Evolutionary conservation across 192 early-diverging fungal genomes (phyloP), one percentile per base, ranked within the genome.

Genomic region (Podila epigama): DNA sequence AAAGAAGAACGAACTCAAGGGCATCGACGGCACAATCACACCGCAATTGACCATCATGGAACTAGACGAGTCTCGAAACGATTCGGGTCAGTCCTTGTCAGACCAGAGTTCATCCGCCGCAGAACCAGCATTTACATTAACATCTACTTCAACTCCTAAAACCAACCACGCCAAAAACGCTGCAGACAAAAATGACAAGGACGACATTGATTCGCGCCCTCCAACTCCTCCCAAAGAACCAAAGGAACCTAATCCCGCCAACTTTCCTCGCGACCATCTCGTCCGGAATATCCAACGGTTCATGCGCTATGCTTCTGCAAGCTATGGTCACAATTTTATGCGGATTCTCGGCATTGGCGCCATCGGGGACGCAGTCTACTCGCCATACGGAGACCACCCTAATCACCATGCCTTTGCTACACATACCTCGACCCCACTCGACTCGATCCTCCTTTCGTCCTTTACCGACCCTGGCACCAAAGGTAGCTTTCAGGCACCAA

Each of bases 331-430:
- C 41, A 85, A 85, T 20, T 92, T 92, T 55, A 91, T 92, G 91
- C 84, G 86, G 40, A 88, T 91, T 4, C 66, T 91, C 16, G 91
- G 91, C 12, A 85, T 92, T 42, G 83, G 84, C n/a, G 50, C 69
- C 42, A 82, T 84, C 50, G 83, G 80, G 2, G 67, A 66, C 40
- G 58, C 71, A 0, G 42, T 81, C 41, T 83, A 81, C 35, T 79
- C 61, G 9, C 75, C 70, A 1, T 69, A 78, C 60, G 71, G 80
- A 29, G 82, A 82, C 63, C 85, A 87, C 63, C 84, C 86, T 2
- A 92, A 92, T 61, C 90, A 92, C 53, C 84, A 88, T 51, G 89
- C 91, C 40, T 96, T 93, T 79, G 86, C 95, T n/a, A 81, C 84
- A 37, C 93, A 96, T 61, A 92, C 90, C 3, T 88, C 88, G 6